Evolutionary conservation across 1,284 basidiomycete species (phyloP).

Genomic region (Austroboletus novae-zelandiae): DNA sequence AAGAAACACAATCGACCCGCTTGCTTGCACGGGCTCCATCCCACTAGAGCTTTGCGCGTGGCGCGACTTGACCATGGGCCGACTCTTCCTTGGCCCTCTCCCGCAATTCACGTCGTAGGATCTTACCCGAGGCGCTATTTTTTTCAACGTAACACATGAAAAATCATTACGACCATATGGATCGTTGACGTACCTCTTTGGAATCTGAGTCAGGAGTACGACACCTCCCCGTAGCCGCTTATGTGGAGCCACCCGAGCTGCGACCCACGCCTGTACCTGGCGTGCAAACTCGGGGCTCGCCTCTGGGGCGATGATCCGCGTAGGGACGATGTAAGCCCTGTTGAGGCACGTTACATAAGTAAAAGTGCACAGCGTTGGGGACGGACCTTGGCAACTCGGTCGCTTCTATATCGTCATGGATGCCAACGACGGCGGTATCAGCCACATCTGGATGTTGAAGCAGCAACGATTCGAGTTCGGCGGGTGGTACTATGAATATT

Average conservation of each 20-base stretch:
- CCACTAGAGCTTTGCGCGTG: constrained; percentile 10
- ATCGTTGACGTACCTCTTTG: constrained; percentile 55
- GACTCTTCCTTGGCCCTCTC: constrained; percentile 54
- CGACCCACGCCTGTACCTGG: constrained; percentile 62
- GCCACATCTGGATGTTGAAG: constrained; percentile 69
- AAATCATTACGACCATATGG: neutral
- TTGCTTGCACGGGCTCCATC: no score
- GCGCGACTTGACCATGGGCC: constrained; percentile 24
- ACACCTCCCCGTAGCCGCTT: constrained; percentile 69
- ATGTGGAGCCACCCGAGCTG: constrained; percentile 58
- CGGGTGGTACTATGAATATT: constrained; percentile 63
- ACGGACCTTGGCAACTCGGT: constrained; percentile 76
- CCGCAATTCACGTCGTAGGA: constrained; percentile 59
- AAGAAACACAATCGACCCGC: neutral
- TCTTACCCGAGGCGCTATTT: constrained; percentile 67
- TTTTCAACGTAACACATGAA: neutral
- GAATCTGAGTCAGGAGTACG: constrained; percentile 53
- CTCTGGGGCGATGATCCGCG: constrained; percentile 18
- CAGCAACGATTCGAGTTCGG: constrained; percentile 76
- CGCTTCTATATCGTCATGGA: constrained; percentile 57
- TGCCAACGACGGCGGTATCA: constrained; percentile 73
- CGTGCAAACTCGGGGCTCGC: constrained; percentile 43
- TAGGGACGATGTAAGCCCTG: constrained; percentile 67
- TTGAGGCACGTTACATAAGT: neutral
- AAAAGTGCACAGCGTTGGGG: neutral